Evolutionary conservation across 306 rosid genomes (phyloP).

Genomic region (Cyclanthera cordifolia): DNA sequence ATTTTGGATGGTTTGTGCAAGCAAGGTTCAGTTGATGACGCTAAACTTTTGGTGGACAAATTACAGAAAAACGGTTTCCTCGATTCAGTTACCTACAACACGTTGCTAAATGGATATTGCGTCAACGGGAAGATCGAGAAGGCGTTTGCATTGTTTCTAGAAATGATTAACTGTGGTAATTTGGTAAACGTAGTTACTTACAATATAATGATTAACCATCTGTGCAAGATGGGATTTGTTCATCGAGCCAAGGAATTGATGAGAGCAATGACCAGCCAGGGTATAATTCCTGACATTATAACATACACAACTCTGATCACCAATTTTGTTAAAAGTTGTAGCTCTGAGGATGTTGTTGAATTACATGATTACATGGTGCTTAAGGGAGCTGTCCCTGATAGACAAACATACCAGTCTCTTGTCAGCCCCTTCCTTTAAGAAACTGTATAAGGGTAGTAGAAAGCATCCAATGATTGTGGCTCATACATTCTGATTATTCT

Average conservation of each 20-base stretch:
- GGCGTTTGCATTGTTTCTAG: slow-evolving; percentile 22
- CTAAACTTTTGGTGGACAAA: slow-evolving; percentile 24
- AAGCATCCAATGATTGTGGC: background rate
- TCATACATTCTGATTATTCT: background rate
- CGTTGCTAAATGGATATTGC: slow-evolving; percentile 36
- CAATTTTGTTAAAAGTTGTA: slow-evolving; percentile 23
- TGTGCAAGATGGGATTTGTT: slow-evolving; percentile 35
- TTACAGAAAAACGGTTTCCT: slow-evolving; percentile 17
- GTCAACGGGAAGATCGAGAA: slow-evolving; percentile 23
- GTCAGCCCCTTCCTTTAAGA: slow-evolving; percentile 26
- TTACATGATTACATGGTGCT: slow-evolving; percentile 46
- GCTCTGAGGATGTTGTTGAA: slow-evolving; percentile 34
- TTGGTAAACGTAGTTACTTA: slow-evolving; percentile 33
- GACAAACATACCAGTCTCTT: slow-evolving; percentile 22
- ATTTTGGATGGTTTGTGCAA: slow-evolving; percentile 37
- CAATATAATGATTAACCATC: slow-evolving; percentile 36
- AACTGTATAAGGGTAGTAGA: slow-evolving; percentile 5
- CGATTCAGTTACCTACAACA: slow-evolving; percentile 36
- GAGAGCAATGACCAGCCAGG: slow-evolving; percentile 30
- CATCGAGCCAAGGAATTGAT: slow-evolving; percentile 34
- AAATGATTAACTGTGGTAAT: slow-evolving; percentile 32
- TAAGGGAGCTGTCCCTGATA: slow-evolving; percentile 37
- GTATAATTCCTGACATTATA: slow-evolving; percentile 35
- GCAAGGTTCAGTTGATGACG: slow-evolving; percentile 20
- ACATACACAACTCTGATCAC: slow-evolving; percentile 39